A percentile compares a stretch with the other conserved stretches of the same genome.
These are phyloP conservation scores for Crithidia fasciculata DNA, from an alignment of 208 protist genomes.

Conservation along the genomic window DNA sequence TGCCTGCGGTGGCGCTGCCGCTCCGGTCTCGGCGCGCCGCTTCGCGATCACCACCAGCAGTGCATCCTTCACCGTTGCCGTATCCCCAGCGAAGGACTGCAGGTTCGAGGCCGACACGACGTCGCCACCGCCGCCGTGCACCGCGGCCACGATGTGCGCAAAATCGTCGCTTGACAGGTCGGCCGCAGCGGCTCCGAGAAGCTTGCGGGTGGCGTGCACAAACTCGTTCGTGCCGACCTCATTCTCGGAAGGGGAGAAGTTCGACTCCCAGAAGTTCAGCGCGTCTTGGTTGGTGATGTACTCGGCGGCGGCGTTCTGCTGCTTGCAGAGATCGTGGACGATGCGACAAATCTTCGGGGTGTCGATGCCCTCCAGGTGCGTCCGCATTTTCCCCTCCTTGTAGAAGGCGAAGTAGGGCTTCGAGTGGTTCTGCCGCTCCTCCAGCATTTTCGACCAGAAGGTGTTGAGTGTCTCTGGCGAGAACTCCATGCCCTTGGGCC, in stretches of 20 bases:
- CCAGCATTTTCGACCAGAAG: conserved; percentile 73
- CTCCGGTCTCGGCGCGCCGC: neutral
- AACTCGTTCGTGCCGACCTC: conserved; percentile 67
- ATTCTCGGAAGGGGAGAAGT: conserved; percentile 71
- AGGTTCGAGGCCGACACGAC: conserved; percentile 52
- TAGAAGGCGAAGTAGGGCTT: conserved; percentile 91
- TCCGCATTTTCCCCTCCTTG: conserved; percentile 82
- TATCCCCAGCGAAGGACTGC: conserved; percentile 74
- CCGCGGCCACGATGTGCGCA: conserved; percentile 35
- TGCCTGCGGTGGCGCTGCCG: neutral
- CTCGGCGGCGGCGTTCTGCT: conserved; percentile 73
- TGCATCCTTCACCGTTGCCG: conserved; percentile 31
- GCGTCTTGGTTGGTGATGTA: conserved; percentile 76
- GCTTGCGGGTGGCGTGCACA: conserved; percentile 32
- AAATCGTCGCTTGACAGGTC: conserved; percentile 28
- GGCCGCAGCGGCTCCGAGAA: conserved; percentile 21
- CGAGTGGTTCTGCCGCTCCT: conserved; percentile 69
- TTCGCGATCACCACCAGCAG: conserved; percentile 27
- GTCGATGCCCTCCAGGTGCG: conserved; percentile 81
- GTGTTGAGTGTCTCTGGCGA: conserved; percentile 62
- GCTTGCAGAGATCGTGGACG: conserved; percentile 75
- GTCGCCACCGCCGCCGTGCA: conserved; percentile 28
- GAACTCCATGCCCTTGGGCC: conserved; percentile 51
- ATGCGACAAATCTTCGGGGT: conserved; percentile 83
- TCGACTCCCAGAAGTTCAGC: conserved; percentile 72